phyloP scores from a whole-genome alignment of 768 basidiomycete genomes.

The Dentipellis sp. region DNA sequence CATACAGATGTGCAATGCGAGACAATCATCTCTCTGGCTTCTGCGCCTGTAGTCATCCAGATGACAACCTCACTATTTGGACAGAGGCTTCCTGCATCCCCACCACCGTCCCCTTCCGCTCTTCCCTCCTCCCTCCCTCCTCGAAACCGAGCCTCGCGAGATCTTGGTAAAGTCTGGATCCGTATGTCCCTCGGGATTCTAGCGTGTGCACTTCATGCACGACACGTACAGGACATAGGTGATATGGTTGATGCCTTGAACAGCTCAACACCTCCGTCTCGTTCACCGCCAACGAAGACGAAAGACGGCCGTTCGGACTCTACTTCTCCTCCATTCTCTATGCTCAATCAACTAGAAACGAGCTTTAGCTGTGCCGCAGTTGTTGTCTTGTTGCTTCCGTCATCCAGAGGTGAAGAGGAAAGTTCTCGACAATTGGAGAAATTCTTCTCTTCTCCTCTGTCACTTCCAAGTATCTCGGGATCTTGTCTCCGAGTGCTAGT shows the following conservation, averaged over 20 bases:
- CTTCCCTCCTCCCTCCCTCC: constrained; percentile 1
- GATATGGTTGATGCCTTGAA: constrained; percentile 25
- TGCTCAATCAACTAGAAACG: constrained; percentile 25
- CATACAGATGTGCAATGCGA: background rate
- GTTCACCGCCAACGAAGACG: background rate
- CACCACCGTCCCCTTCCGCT: background rate
- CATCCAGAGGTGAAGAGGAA: constrained; percentile 9
- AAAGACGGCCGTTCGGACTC: constrained; percentile 2
- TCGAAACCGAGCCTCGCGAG: constrained; percentile 6
- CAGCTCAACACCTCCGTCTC: constrained; percentile 5
- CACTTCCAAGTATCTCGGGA: constrained; percentile 39
- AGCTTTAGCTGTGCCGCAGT: constrained; percentile 33
- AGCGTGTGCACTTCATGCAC: constrained; percentile 12
- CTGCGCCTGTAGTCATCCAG: constrained; percentile 9
- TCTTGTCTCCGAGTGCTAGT: constrained; percentile 41
- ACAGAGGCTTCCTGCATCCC: background rate
- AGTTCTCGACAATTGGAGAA: constrained; percentile 12
- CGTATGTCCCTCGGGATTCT: constrained; percentile 7
- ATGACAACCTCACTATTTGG: constrained; percentile 8
- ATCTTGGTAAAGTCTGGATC: background rate
- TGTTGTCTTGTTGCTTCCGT: constrained; percentile 37
- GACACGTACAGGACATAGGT: constrained; percentile 6
- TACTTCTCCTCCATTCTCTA: constrained; percentile 15
- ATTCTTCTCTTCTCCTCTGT: constrained; percentile 54
- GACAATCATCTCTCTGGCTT: constrained; percentile 8